Conservation (phyloP, 306 rosid genomes). For the Sicyos edulis region DNA sequence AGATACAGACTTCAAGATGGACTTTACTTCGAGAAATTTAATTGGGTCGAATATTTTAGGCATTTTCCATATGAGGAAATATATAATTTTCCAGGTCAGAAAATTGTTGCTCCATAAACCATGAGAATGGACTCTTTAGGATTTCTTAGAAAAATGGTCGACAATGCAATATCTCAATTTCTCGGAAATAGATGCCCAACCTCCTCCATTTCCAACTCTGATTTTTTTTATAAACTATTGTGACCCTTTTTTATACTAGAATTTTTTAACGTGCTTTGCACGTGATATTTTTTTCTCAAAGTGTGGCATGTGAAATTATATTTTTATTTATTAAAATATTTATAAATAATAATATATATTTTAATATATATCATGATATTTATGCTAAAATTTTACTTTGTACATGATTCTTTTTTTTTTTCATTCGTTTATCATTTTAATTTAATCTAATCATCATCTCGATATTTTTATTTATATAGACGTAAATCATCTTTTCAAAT, state of each 20-base stretch:
- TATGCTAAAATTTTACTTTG: too few relatives aligned
- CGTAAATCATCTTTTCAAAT: too few relatives aligned
- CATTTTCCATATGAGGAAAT: conserved; percentile 12
- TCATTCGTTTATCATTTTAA: too few relatives aligned
- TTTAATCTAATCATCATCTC: too few relatives aligned
- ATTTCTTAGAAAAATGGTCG: conserved; percentile 14
- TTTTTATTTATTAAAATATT: too few relatives aligned
- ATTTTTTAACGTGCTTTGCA: too few relatives aligned
- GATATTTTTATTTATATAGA: too few relatives aligned
- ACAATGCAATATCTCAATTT: neutral
- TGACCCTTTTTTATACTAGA: neutral
- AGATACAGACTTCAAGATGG: neutral
- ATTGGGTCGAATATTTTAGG: neutral
- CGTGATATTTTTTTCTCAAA: too few relatives aligned
- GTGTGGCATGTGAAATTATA: too few relatives aligned
- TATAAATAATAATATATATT: too few relatives aligned
- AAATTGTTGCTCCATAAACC: neutral
- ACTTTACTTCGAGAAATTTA: conserved; percentile 1
- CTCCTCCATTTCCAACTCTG: neutral
- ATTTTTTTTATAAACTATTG: neutral
- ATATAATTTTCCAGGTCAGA: neutral
- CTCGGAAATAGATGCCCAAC: neutral
- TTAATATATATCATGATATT: too few relatives aligned
- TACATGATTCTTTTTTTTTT: too few relatives aligned
- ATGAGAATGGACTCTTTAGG: neutral